phyloP scores from a whole-genome alignment of 2,329 filamentous ascomycete genomes.

The Sclerotinia trifoliorum region DNA sequence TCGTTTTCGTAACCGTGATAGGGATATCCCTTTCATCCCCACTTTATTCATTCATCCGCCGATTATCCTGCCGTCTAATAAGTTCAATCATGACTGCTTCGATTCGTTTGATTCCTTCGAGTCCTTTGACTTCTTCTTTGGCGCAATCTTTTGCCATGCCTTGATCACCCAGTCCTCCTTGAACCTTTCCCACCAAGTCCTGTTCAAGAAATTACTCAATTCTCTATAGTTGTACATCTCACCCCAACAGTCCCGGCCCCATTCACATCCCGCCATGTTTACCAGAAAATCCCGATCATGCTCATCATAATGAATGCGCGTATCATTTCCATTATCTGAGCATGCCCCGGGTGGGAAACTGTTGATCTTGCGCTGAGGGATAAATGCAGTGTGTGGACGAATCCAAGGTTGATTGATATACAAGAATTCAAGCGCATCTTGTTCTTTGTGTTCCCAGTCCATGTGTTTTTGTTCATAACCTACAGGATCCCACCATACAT shows the following conservation, averaged over 20 bases:
- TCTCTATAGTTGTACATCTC: conserved; percentile 97
- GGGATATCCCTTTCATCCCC: neutral
- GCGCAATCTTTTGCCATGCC: conserved; percentile 63
- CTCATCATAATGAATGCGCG: conserved; percentile 80
- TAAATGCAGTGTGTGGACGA: conserved; percentile 80
- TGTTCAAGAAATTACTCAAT: conserved; percentile 85
- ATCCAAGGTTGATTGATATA: conserved; percentile 93
- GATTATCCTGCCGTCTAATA: neutral
- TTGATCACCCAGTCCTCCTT: conserved; percentile 58
- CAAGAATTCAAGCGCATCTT: conserved; percentile 89
- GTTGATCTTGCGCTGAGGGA: conserved; percentile 90
- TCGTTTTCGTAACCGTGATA: conserved; percentile 10
- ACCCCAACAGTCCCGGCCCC: conserved; percentile 94
- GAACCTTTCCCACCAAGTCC: conserved; percentile 74
- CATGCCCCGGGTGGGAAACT: conserved; percentile 91
- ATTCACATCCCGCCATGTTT: conserved; percentile 98
- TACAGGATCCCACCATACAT: conserved; percentile 98
- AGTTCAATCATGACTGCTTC: conserved; percentile 20
- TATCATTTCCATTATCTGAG: conserved; percentile 71
- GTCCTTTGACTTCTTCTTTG: conserved; percentile 40
- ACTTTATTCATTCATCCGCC: neutral
- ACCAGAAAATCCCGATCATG: conserved; percentile 88
- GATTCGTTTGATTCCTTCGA: conserved; percentile 25
- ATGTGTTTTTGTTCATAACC: conserved; percentile 98
- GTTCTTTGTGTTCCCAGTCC: conserved; percentile 99